A percentile compares a stretch with the other conserved stretches of the same genome.
These are phyloP conservation scores for Apiospora sp. DNA, from an alignment of 2,329 filamentous ascomycete genomes.

Conservation along the genomic window DNA sequence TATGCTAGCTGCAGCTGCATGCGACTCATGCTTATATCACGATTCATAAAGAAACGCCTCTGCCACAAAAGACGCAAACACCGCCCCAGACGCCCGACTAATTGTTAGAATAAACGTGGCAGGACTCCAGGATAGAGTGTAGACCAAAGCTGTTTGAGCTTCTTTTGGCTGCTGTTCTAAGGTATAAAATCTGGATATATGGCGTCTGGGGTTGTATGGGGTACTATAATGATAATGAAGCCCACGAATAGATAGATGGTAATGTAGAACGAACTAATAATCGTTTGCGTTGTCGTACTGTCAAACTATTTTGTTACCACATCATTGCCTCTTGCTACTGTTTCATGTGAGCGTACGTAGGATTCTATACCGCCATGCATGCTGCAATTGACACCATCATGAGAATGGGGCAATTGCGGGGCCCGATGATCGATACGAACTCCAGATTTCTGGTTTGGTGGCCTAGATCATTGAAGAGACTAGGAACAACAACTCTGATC, in stretches of 20 bases:
- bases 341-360: neutral
- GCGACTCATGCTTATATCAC: neutral
- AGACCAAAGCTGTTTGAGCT: neutral
- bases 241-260: slow-evolving; percentile 44
- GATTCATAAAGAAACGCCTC: neutral
- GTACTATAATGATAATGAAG: slow-evolving; percentile 41
- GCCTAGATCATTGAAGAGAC: neutral
- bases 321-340: neutral
- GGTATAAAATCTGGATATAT: slow-evolving; percentile 14
- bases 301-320: neutral
- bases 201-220: slow-evolving; percentile 21
- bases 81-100: neutral
- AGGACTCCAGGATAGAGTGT: slow-evolving; percentile 1
- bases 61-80: neutral
- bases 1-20: neutral
- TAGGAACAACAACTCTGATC: neutral
- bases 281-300: slow-evolving; percentile 37
- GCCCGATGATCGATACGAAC: neutral
- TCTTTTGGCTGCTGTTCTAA: slow-evolving; percentile 19
- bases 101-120: slow-evolving; percentile 13
- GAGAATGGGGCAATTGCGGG: neutral
- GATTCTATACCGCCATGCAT: neutral
- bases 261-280: slow-evolving; percentile 39
- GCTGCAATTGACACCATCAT: neutral
- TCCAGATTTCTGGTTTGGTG: no score